Conservation (phyloP, 352 stramenopile species). For the Globisporangium paroecandrum region DNA sequence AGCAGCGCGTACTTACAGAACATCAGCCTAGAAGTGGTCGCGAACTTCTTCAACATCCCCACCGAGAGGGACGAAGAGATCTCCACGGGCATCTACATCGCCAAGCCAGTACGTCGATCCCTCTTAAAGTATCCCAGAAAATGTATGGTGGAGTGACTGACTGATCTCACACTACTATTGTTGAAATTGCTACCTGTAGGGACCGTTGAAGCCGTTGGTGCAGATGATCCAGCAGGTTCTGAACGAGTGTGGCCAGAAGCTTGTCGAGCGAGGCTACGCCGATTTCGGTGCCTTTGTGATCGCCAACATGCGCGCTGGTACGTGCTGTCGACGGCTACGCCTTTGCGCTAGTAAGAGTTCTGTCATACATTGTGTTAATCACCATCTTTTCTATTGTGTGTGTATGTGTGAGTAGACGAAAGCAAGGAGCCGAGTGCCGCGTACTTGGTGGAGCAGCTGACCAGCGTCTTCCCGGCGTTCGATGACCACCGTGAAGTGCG, state of each 20-base stretch:
- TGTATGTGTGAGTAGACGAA: conserved; percentile 7
- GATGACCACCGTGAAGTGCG: conserved; percentile 55
- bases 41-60: conserved; percentile 70
- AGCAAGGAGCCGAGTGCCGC: conserved; percentile 33
- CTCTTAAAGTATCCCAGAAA: neutral
- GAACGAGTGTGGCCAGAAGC: conserved; percentile 56
- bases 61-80: conserved; percentile 71
- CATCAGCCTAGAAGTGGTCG: conserved; percentile 63
- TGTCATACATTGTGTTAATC: too few relatives aligned
- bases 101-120: conserved; percentile 54
- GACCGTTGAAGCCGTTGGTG: conserved; percentile 61
- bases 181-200: conserved; percentile 21
- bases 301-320: conserved; percentile 35
- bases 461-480: conserved; percentile 64
- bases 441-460: conserved; percentile 52
- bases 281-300: conserved; percentile 79
- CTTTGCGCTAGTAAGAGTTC: too few relatives aligned
- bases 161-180: neutral
- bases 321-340: neutral
- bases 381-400: neutral
- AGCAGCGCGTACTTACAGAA: conserved; percentile 51
- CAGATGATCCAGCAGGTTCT: conserved; percentile 59
- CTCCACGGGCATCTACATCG: conserved; percentile 74
- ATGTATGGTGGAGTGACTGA: neutral
- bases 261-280: conserved; percentile 42